Base-by-base conservation (phyloP, 2,329 filamentous ascomycete species). In the Paecilomyces niveus region DNA sequence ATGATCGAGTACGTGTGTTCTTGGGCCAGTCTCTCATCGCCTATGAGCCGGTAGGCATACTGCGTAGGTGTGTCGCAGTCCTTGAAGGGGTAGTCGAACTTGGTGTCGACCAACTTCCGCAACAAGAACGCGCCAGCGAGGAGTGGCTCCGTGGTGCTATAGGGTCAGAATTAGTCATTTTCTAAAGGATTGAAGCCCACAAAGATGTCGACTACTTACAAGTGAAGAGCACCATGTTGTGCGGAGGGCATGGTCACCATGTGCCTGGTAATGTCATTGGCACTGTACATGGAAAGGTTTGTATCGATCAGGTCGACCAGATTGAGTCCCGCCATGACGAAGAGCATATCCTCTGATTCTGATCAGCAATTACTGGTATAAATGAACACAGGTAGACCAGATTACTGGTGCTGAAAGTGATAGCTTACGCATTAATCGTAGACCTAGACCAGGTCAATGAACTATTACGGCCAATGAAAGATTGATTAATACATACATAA, bases 1-100 rank as follows among this genome's bases (percentile, higher is more conserved):
- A 75, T 74, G 3, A 75, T 74, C 0, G 67, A 65, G 53, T 75
- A 75, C 0, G 72, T 71, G 56, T 75, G 72, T 51, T 71, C 58
- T 1, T 65, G 56, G 2, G 68, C 64, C 1, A 74, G 64, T 1
- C 64, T 56, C 0, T 67, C 55, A 15, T 70, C 57, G 1, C 72
- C 73, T 60, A 74, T 68, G 2, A 68, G 59, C 32, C 64, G 61
- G 57, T 74, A 70, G 2, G 70, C 73, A 54, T 73, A 68, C 51
- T 75, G 73, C 0, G 69, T 61, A 1, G 73, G 71, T 0, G 70
- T 72, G 8, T 73, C 64, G 4, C 64, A 61, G 7, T 72, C 72
- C 18, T 61, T 56, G 51, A 75, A 74, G 0, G 72, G 73, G 18
- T 74, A 75, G 6, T 65, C 62, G 50, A 74, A 75, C 18, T 68